Conservation (phyloP, 2,329 filamentous ascomycete genomes). For the Aspergillus ruber region DNA sequence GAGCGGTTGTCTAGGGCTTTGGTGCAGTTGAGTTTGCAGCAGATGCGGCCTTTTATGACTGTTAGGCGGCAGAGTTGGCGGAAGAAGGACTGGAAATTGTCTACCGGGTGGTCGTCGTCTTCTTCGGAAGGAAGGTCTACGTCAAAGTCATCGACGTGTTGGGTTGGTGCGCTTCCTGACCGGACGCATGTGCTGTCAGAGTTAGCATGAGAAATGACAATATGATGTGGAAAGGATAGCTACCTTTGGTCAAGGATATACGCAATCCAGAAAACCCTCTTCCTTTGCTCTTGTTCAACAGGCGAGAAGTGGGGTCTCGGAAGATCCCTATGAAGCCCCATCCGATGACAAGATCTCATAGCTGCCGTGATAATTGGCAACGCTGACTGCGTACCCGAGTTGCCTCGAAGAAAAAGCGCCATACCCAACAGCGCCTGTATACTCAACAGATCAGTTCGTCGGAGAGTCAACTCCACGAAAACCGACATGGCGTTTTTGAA, state of each 20-base stretch:
- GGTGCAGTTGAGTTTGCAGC: slow-evolving; percentile 80
- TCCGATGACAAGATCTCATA: slow-evolving; percentile 79
- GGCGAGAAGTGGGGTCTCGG: slow-evolving; percentile 82
- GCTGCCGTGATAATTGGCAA: slow-evolving; percentile 84
- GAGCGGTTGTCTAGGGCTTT: slow-evolving; percentile 74
- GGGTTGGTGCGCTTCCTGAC: slow-evolving; percentile 59
- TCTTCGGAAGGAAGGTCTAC: slow-evolving; percentile 84
- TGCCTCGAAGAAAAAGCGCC: slow-evolving; percentile 87
- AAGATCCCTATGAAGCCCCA: slow-evolving; percentile 85
- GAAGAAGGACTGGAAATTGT: slow-evolving; percentile 87
- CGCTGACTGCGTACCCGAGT: slow-evolving; percentile 84
- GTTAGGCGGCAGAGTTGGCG: slow-evolving; percentile 85
- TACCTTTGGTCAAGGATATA: slow-evolving; percentile 65
- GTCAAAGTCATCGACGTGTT: slow-evolving; percentile 77
- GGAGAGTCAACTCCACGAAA: slow-evolving; percentile 81
- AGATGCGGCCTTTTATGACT: slow-evolving; percentile 83
- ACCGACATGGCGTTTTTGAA: slow-evolving; percentile 93
- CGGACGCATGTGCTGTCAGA: slow-evolving; percentile 53
- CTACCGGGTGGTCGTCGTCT: slow-evolving; percentile 75
- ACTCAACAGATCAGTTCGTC: slow-evolving; percentile 85
- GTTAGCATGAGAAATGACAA: background rate
- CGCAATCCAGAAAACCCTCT: slow-evolving; percentile 67
- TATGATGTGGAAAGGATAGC: slow-evolving; percentile 7
- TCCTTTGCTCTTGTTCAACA: slow-evolving; percentile 81
- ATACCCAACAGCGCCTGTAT: slow-evolving; percentile 89